Evolutionary conservation across 1,284 basidiomycete genomes (phyloP), one percentile per base, ranked within the genome.

Genomic region (Coniferiporia weirii): DNA sequence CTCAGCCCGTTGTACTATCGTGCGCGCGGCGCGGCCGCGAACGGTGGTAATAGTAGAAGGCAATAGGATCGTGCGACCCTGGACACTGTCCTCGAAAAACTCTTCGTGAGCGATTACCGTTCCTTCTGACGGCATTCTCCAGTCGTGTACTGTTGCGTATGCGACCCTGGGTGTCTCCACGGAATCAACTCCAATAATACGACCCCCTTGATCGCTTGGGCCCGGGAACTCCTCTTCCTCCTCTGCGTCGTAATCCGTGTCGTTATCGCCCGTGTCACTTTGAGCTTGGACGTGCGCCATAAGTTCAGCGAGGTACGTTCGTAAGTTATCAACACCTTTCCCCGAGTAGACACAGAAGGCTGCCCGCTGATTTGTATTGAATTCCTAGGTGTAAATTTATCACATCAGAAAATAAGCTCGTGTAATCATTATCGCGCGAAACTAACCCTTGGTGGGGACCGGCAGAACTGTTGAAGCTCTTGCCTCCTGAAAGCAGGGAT

Each of bases 291-390:
- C 76, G 48, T 79, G 77, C 65, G 88, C 86, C 5, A 82, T 87
- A 66, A 90, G 71, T 61, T 86, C 85, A 9, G 80, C 84, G 44
- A 98, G 75, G 70, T 87, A 95, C 22, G 84, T 77, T 44, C 96
- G 82, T 35, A 99, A 79, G 57, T 94, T 87, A 19, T 81, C 76
- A 1, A 99, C 91, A 4, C 96, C 95, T 64, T 89, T 89, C 43
- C 94, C 94, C 4, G 94, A 96, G 73, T 94, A 99, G 10, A 99
- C 97, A 71, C 97, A 99, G 70, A 99, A 99, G 1, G 93, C 85
- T n/a, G 84, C 79, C 52, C 93, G 85, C 71, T 99, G 97, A 56
- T 87, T 89, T 34, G 87, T 80, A 69, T 93, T 98, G 72, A 98
- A 99, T 59, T 95, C 93, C 91, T 95, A 64, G n/a, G 32, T 36